These are phyloP conservation scores for Gloeostereum incarnatum DNA, from an alignment of 768 basidiomycete species.

Conservation along the genomic window DNA sequence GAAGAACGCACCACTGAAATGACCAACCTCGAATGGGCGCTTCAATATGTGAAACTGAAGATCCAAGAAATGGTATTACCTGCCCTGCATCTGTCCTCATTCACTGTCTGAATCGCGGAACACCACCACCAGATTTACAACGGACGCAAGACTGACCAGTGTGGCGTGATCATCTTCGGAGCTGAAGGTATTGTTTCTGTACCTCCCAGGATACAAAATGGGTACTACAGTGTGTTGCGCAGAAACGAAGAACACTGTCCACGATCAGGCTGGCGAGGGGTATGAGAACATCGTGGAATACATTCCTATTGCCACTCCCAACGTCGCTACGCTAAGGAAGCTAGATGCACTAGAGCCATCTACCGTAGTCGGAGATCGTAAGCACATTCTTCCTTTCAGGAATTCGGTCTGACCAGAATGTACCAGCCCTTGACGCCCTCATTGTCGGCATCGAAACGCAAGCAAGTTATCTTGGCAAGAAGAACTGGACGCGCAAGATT, in stretches of 20 bases:
- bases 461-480: conserved; percentile 46
- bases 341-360: conserved; percentile 53
- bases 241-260: conserved; percentile 63
- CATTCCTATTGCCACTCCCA: conserved; percentile 61
- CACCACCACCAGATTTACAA: conserved; percentile 62
- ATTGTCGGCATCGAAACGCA: conserved; percentile 85
- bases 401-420: not conserved
- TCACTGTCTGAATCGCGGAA: not conserved
- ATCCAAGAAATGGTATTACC: conserved; percentile 77
- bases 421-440: conserved; percentile 72
- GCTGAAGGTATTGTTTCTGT: conserved; percentile 45
- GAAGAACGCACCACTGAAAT: conserved; percentile 45
- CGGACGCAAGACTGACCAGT: conserved; percentile 88
- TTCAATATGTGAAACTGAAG: conserved; percentile 86
- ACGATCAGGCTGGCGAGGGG: conserved; percentile 52
- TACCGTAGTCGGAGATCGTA: conserved; percentile 55
- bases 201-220: conserved; percentile 1
- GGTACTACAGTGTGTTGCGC: too few species aligned
- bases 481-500: conserved; percentile 80
- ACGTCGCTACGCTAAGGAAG: conserved; percentile 54
- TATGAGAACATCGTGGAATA: conserved; percentile 71
- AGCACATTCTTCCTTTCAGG: conserved; percentile 13
- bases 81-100: not conserved
- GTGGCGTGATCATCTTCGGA: conserved; percentile 86
- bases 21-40: conserved; percentile 71